These are phyloP conservation scores for Termitomyces sp. DNA, from an alignment of 768 basidiomycete species.

Conservation along the genomic window DNA sequence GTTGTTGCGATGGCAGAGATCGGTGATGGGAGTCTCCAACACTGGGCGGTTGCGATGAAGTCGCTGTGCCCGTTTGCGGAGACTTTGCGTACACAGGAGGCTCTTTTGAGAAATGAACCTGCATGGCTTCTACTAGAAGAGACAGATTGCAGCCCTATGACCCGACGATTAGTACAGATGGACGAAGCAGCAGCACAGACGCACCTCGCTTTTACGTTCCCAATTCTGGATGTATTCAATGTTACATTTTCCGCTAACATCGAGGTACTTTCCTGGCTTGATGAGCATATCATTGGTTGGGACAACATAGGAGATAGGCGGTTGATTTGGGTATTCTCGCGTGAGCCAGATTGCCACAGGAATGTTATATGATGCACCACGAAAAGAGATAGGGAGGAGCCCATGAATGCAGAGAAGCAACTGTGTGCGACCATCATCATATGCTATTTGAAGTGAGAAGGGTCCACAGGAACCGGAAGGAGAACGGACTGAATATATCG, in stretches of 20 bases:
- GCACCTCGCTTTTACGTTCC: conserved; percentile 80
- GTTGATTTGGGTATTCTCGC: conserved; percentile 71
- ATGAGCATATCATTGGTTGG: conserved; percentile 91
- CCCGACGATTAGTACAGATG: conserved; percentile 7
- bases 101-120: conserved; percentile 73
- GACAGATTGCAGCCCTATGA: conserved; percentile 71
- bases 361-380: conserved; percentile 81
- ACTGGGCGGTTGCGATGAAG: conserved; percentile 5
- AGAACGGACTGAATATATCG: conserved; percentile 66
- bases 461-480: neutral
- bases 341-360: conserved; percentile 88
- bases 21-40: conserved; percentile 17
- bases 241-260: conserved; percentile 71
- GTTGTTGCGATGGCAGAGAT: conserved; percentile 24
- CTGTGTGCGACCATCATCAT: conserved; percentile 92
- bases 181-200: conserved; percentile 19
- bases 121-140: conserved; percentile 70
- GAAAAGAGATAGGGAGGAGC: conserved; percentile 80
- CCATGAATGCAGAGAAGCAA: conserved; percentile 89
- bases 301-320: conserved; percentile 88
- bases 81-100: conserved; percentile 92
- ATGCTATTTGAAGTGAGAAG: conserved; percentile 43
- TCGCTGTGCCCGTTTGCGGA: conserved; percentile 20
- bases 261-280: conserved; percentile 66
- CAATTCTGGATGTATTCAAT: conserved; percentile 72